Evolutionary conservation across 352 stramenopile species (phyloP), one percentile per base, ranked within the genome.

Genomic region (Phytopythium mirpurense): DNA sequence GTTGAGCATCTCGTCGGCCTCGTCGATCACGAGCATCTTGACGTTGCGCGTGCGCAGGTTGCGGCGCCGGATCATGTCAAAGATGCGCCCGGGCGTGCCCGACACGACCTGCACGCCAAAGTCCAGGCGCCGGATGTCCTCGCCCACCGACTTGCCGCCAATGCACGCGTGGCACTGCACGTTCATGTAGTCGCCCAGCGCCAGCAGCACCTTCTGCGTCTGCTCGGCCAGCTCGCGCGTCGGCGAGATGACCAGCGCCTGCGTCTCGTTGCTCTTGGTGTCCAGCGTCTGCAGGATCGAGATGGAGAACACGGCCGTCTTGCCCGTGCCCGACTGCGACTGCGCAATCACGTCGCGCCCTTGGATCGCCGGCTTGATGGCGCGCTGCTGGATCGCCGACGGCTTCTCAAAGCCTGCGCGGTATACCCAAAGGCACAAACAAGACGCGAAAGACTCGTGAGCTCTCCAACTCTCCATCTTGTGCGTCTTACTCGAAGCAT

Each of bases 391-490:
- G 78, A 99, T 99, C 45, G 97, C 97, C 60, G 96, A 99, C 36
- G 98, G 98, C 80, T 99, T 99, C 76, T 99, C 98, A 68, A 99
- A 99, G n/a, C n/a, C n/a, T n/a, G n/a, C n/a, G n/a, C n/a, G n/a
- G n/a, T n/a, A n/a, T n/a, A n/a, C n/a, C n/a, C n/a, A n/a, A n/a
- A n/a, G n/a, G n/a, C n/a, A n/a, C n/a, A n/a, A n/a, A n/a, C n/a
- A n/a, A n/a, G n/a, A n/a, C n/a, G n/a, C n/a, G n/a, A n/a, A n/a
- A n/a, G n/a, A n/a, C n/a, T n/a, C n/a, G n/a, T n/a, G n/a, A n/a
- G n/a, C n/a, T n/a, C n/a, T n/a, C n/a, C n/a, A n/a, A n/a, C n/a
- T n/a, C n/a, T n/a, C n/a, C n/a, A n/a, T n/a, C n/a, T n/a, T n/a
- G n/a, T n/a, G n/a, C n/a, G n/a, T n/a, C n/a, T n/a, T n/a, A n/a